Evolutionary conservation across 345 rosid genomes (phyloP).

Genomic region (Linum trigynum): DNA sequence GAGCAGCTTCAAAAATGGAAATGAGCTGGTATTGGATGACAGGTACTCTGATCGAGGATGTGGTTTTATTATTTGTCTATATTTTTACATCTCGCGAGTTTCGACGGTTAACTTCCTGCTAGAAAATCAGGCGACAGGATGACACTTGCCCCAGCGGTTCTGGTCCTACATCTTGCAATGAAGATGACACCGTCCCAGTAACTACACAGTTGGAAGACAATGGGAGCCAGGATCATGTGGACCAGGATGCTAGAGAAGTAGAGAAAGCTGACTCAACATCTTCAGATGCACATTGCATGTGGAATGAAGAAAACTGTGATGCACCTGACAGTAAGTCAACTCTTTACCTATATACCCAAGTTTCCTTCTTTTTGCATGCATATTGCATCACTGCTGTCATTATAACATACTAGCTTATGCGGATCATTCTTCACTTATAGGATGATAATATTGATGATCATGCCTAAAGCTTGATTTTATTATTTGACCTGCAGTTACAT

Average conservation of each 20-base stretch:
- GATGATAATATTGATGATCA: neutral
- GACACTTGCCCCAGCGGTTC: slow-evolving; percentile 30
- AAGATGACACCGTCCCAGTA: slow-evolving; percentile 28
- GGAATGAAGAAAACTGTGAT: slow-evolving; percentile 51
- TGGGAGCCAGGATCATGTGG: slow-evolving; percentile 22
- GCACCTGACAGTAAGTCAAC: slow-evolving; percentile 66
- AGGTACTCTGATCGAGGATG: slow-evolving; percentile 37
- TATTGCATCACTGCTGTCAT: neutral
- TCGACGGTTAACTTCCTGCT: slow-evolving; percentile 16
- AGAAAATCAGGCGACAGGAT: slow-evolving; percentile 41
- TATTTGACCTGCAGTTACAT: neutral
- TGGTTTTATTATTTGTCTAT: slow-evolving; percentile 10
- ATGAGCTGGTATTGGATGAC: slow-evolving; percentile 28
- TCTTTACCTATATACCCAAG: slow-evolving; percentile 9
- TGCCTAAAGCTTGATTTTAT: neutral
- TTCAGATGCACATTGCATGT: slow-evolving; percentile 29
- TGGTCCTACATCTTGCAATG: slow-evolving; percentile 24
- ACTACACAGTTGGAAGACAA: slow-evolving; percentile 23
- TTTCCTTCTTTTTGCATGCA: slow-evolving; percentile 7
- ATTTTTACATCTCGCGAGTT: slow-evolving; percentile 8
- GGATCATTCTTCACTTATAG: slow-evolving; percentile 1
- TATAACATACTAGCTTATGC: neutral
- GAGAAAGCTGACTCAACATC: slow-evolving; percentile 25
- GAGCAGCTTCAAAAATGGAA: slow-evolving; percentile 24
- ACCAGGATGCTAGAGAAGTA: slow-evolving; percentile 24